Conservation (phyloP, 202 grass and related monocot genomes). For the Digitaria exilis region DNA sequence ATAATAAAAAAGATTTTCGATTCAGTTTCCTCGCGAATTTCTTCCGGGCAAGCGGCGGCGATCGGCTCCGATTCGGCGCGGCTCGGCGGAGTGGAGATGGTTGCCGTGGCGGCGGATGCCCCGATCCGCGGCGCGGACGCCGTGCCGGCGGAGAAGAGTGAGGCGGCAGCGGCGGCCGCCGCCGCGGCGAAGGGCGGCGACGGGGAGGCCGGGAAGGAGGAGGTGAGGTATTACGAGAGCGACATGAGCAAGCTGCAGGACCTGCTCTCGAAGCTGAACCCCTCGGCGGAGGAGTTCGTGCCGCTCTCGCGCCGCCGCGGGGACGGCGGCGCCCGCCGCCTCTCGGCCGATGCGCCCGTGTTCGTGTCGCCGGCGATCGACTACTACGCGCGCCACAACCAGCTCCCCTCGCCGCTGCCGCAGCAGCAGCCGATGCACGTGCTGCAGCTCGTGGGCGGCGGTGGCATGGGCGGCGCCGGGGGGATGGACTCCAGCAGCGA, state of each 20-base stretch:
- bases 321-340: conserved; percentile 28
- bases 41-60: conserved; percentile 40
- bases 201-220: conserved; percentile 32
- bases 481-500: conserved; percentile 82
- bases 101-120: conserved; percentile 67
- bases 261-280: conserved; percentile 80
- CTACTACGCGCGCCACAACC: conserved; percentile 47
- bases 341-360: conserved; percentile 51
- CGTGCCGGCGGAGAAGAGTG: conserved; percentile 20
- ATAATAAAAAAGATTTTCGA: conserved; percentile 35
- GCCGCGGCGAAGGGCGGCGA: neutral
- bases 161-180: neutral
- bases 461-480: conserved; percentile 21
- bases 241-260: conserved; percentile 76
- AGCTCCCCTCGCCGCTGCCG: conserved; percentile 18
- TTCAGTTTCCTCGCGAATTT: conserved; percentile 41
- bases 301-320: conserved; percentile 51
- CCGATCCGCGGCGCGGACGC: conserved; percentile 49
- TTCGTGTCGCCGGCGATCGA: conserved; percentile 57
- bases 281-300: conserved; percentile 78
- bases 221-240: conserved; percentile 51
- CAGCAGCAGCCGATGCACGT: conserved; percentile 54
- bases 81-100: conserved; percentile 54
- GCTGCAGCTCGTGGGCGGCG: conserved; percentile 41
- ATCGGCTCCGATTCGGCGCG: conserved; percentile 39